Evolutionary conservation across 163 green algal genomes (phyloP).

Genomic region (Prototheca cutis): DNA sequence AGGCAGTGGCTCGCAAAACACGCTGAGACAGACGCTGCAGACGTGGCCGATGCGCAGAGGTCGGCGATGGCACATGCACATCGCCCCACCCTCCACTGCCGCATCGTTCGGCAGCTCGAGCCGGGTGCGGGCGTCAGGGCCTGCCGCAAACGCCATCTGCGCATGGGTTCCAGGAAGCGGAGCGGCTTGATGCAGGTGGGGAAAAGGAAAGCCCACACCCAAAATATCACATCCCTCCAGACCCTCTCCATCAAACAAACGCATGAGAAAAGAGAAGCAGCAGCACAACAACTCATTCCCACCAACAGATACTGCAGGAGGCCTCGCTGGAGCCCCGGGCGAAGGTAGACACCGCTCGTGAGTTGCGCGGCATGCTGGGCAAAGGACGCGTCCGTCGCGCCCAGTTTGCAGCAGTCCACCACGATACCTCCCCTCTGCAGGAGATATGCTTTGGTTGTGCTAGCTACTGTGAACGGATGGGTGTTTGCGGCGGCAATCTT

Average conservation of each 20-base stretch:
- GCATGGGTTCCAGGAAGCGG: too few relatives aligned
- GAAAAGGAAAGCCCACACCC: too few relatives aligned
- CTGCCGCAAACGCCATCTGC: slow-evolving; percentile 32
- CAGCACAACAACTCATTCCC: background rate
- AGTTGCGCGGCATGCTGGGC: slow-evolving; percentile 79
- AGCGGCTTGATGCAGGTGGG: too few relatives aligned
- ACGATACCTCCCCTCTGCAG: slow-evolving; percentile 29
- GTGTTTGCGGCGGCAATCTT: too few relatives aligned
- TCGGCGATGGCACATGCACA: slow-evolving; percentile 79
- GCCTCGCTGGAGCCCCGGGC: slow-evolving; percentile 15
- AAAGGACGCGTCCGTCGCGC: slow-evolving; percentile 39
- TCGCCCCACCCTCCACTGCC: slow-evolving; percentile 74
- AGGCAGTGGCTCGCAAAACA: slow-evolving; percentile 63
- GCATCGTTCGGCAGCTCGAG: slow-evolving; percentile 40
- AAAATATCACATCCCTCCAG: too few relatives aligned
- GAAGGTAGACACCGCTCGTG: slow-evolving; percentile 68
- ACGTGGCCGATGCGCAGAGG: slow-evolving; percentile 31
- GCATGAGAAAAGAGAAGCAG: too few relatives aligned
- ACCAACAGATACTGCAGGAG: slow-evolving; percentile 69
- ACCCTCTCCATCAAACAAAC: too few relatives aligned
- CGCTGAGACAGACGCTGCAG: slow-evolving; percentile 84
- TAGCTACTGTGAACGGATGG: background rate
- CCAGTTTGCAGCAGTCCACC: slow-evolving; percentile 67
- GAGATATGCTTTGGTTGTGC: too few relatives aligned
- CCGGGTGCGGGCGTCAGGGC: slow-evolving; percentile 37